Conservation (phyloP, 352 stramenopile genomes). For the Phytopythium cucurbitacearum region DNA sequence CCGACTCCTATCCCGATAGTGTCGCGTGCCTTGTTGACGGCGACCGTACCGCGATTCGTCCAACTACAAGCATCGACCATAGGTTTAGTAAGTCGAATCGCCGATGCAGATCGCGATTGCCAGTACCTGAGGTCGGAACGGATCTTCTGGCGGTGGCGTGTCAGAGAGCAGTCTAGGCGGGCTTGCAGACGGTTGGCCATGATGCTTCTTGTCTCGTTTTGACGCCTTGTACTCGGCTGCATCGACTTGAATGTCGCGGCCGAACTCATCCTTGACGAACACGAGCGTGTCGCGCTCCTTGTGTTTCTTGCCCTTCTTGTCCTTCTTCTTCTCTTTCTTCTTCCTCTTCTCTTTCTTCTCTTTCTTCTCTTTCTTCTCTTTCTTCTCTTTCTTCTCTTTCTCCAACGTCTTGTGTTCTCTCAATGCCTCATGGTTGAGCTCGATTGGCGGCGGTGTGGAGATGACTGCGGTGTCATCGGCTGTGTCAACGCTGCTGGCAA, state of each 20-base stretch:
- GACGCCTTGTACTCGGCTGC: conserved; percentile 16
- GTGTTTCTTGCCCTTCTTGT: conserved; percentile 9
- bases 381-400: neutral
- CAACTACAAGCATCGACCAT: neutral
- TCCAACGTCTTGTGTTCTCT: neutral
- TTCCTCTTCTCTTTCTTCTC: neutral
- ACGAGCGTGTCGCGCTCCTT: conserved; percentile 18
- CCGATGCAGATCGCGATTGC: no score
- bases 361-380: neutral
- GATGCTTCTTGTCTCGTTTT: conserved; percentile 17
- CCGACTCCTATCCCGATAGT: neutral
- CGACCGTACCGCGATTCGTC: conserved; percentile 1
- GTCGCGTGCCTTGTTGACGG: neutral
- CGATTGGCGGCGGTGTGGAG: neutral
- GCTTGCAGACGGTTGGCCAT: conserved; percentile 18
- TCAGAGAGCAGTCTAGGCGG: conserved; percentile 15
- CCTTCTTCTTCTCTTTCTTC: conserved; percentile 1
- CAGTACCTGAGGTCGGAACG: conserved; percentile 33
- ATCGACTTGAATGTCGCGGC: conserved; percentile 48
- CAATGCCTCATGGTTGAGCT: neutral
- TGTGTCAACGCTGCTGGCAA: neutral
- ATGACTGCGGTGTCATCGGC: neutral
- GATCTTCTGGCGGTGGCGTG: conserved; percentile 54
- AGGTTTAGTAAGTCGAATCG: neutral
- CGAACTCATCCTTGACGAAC: conserved; percentile 76